Evolutionary conservation across 2,329 filamentous ascomycete genomes (phyloP).

Genomic region (Aspergillus calidoustus): DNA sequence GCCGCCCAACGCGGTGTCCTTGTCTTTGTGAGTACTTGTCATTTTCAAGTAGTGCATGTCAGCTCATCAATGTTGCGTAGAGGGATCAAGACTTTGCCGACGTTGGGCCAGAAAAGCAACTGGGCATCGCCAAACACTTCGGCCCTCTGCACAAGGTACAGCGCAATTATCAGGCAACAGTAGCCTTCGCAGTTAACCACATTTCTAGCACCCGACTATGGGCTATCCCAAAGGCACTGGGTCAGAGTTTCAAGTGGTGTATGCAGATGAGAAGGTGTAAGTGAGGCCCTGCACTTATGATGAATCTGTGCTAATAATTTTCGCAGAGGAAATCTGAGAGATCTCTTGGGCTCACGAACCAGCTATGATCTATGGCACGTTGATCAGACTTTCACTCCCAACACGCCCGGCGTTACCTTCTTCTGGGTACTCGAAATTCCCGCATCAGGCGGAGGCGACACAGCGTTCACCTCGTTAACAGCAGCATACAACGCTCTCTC

Average conservation of each 20-base stretch:
- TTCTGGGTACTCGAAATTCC: slow-evolving; percentile 20
- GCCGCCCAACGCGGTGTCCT: slow-evolving; percentile 19
- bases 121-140: slow-evolving; percentile 13
- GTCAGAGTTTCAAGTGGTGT: slow-evolving; percentile 17
- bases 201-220: slow-evolving; percentile 17
- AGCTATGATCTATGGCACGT: slow-evolving; percentile 20
- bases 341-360: slow-evolving; percentile 13
- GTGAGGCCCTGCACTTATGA: not conserved
- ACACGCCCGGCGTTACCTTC: slow-evolving; percentile 15
- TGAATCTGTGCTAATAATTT: not conserved
- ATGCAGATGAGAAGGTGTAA: slow-evolving; percentile 20
- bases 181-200: not conserved
- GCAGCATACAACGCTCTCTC: slow-evolving; percentile 17
- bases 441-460: slow-evolving; percentile 15
- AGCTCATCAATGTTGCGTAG: not conserved
- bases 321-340: slow-evolving; percentile 16
- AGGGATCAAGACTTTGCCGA: slow-evolving; percentile 20
- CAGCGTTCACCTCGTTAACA: slow-evolving; percentile 16
- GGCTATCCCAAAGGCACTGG: slow-evolving; percentile 18
- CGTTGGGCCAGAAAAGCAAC: slow-evolving; percentile 12
- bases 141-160: slow-evolving; percentile 16
- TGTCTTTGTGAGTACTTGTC: slow-evolving; percentile 13
- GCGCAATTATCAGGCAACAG: not conserved
- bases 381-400: slow-evolving; percentile 18
- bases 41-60: no score